Percentiles rank a stretch among this genome's conserved stretches.
Evolutionary conservation across 2,329 filamentous ascomycete genomes (phyloP).

Genomic region (Phyllosticta ampelicida): DNA sequence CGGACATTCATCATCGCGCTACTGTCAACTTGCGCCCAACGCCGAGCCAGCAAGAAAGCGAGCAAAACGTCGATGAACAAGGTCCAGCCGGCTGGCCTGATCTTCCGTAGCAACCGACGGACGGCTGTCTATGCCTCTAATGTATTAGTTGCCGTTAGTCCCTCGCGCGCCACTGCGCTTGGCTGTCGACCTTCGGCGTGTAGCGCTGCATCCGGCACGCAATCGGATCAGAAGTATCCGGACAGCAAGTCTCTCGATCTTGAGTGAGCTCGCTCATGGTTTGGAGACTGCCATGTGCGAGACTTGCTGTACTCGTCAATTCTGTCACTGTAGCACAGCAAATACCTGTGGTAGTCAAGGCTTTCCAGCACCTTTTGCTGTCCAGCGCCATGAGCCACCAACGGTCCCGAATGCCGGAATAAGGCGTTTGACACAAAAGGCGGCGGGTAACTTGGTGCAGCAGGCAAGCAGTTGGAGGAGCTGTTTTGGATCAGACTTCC

Average conservation of each 20-base stretch:
- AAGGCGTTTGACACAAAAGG: neutral
- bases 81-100: neutral
- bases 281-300: neutral
- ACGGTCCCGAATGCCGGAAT: neutral
- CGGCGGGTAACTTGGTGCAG: neutral
- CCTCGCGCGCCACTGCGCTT: neutral
- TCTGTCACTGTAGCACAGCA: neutral
- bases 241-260: neutral
- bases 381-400: neutral
- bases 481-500: neutral
- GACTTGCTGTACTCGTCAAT: neutral
- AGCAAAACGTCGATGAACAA: neutral
- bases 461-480: neutral
- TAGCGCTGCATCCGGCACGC: neutral
- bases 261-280: neutral
- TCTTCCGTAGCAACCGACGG: neutral
- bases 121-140: neutral
- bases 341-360: neutral
- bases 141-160: neutral
- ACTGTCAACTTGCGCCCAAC: neutral
- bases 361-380: neutral
- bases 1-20: neutral
- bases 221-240: neutral
- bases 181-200: neutral
- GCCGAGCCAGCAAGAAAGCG: neutral